Conservation (phyloP, 768 basidiomycete species). For the Kwoniella dejecticola region DNA sequence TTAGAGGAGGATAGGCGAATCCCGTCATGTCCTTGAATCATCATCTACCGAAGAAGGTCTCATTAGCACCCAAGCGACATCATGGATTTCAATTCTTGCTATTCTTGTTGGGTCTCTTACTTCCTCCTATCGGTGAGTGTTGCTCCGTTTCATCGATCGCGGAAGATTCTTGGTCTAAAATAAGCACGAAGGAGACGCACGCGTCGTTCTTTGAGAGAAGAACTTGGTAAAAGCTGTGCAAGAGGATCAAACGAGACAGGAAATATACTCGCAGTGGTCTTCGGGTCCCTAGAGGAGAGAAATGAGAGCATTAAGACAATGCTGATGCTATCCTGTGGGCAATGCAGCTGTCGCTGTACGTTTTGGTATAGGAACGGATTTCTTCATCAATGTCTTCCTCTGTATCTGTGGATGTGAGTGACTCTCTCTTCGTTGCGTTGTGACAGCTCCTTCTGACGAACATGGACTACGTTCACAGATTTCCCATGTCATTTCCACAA, state of each 20-base stretch:
- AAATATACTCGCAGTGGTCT: no score
- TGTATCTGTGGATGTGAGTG: conserved; percentile 79
- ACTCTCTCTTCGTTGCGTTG: background rate
- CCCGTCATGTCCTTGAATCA: conserved; percentile 42
- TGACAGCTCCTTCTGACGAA: background rate
- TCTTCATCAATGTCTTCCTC: conserved; percentile 83
- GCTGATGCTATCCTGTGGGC: no score
- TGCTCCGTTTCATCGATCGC: background rate
- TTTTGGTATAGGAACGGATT: conserved; percentile 87
- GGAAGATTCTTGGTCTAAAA: background rate
- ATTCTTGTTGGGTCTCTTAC: conserved; percentile 83
- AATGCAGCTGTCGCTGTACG: conserved; percentile 88
- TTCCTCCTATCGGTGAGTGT: conserved; percentile 83
- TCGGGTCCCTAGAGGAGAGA: no score
- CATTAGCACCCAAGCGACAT: conserved; percentile 68
- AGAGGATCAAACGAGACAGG: no score
- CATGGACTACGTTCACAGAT: conserved; percentile 25
- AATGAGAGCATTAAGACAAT: no score
- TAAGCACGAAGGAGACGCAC: no score
- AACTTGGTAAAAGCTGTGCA: no score
- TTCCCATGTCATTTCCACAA: conserved; percentile 81
- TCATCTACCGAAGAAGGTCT: conserved; percentile 60
- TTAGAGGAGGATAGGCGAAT: no score
- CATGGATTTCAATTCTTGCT: conserved; percentile 81
- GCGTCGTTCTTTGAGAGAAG: no score